phyloP scores from a whole-genome alignment of 106 monocot species.

The Dioscorea zingiberensis region DNA sequence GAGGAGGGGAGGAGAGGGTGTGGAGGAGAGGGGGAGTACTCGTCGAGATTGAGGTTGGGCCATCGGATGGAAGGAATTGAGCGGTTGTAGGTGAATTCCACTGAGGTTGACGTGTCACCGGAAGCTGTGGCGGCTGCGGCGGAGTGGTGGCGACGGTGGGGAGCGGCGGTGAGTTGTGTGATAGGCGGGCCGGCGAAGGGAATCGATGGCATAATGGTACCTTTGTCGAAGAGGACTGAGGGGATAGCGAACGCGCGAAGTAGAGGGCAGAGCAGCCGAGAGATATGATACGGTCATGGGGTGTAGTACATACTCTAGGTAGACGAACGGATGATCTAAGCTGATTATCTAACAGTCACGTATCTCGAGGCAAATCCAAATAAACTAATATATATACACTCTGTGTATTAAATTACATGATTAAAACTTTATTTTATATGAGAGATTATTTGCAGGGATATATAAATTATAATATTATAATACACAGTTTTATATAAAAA shows the following conservation, averaged over 20 bases:
- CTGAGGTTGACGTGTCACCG: background rate
- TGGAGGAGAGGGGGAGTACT: slow-evolving; percentile 5
- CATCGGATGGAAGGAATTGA: slow-evolving; percentile 79
- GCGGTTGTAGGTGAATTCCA: slow-evolving; percentile 53
- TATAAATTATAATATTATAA: too few species aligned
- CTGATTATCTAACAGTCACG: too few species aligned
- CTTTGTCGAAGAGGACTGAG: too few species aligned
- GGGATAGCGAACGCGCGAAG: background rate
- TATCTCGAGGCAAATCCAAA: too few species aligned
- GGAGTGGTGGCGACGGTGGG: background rate
- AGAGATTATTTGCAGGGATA: too few species aligned
- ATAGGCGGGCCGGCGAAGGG: background rate
- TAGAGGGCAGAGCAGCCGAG: background rate
- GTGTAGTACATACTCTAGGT: too few species aligned
- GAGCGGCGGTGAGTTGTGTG: background rate
- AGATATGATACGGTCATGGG: too few species aligned
- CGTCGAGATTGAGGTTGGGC: slow-evolving; percentile 57
- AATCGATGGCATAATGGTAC: background rate
- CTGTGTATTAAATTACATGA: too few species aligned
- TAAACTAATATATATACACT: too few species aligned
- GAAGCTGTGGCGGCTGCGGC: slow-evolving; percentile 4
- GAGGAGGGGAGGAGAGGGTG: background rate
- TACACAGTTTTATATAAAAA: too few species aligned
- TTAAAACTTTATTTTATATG: too few species aligned
- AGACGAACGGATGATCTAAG: too few species aligned